Evolutionary conservation across 2,329 filamentous ascomycete species (phyloP).

Genomic region (Sporothrix variecibatus): DNA sequence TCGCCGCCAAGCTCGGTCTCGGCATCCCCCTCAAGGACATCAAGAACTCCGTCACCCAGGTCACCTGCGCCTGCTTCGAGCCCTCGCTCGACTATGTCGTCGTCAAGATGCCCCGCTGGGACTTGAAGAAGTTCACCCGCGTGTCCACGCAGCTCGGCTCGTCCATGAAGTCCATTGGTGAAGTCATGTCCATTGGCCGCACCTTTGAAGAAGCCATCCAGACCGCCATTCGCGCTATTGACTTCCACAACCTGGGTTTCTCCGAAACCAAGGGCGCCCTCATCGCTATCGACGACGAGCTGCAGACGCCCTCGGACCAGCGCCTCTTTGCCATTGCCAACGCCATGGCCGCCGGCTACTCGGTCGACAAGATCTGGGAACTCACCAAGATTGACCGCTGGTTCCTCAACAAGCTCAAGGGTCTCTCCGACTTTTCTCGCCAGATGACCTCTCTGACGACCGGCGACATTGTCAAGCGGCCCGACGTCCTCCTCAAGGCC

Average conservation of each 20-base stretch:
- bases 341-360: constrained; percentile 92
- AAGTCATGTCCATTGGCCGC: constrained; percentile 97
- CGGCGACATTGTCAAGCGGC: constrained; percentile 64
- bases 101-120: constrained; percentile 98
- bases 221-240: constrained; percentile 93
- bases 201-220: constrained; percentile 98
- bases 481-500: constrained; percentile 72
- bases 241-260: constrained; percentile 94
- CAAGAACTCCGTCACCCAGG: constrained; percentile 91
- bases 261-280: constrained; percentile 79
- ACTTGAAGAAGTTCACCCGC: constrained; percentile 97
- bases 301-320: constrained; percentile 97
- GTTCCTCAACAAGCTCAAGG: constrained; percentile 92
- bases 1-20: constrained; percentile 93
- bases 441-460: constrained; percentile 67
- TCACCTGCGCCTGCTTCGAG: constrained; percentile 96
- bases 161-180: constrained; percentile 99
- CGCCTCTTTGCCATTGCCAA: constrained; percentile 97
- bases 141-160: constrained; percentile 95
- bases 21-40: constrained; percentile 96
- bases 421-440: constrained; percentile 85
- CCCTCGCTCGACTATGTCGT: constrained; percentile 97
- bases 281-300: constrained; percentile 93
- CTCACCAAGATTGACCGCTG: constrained; percentile 98
- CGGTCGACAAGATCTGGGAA: constrained; percentile 96